Evolutionary conservation across 495 filamentous ascomycete genomes (phyloP).

Genomic region (Usnea hakonensis): DNA sequence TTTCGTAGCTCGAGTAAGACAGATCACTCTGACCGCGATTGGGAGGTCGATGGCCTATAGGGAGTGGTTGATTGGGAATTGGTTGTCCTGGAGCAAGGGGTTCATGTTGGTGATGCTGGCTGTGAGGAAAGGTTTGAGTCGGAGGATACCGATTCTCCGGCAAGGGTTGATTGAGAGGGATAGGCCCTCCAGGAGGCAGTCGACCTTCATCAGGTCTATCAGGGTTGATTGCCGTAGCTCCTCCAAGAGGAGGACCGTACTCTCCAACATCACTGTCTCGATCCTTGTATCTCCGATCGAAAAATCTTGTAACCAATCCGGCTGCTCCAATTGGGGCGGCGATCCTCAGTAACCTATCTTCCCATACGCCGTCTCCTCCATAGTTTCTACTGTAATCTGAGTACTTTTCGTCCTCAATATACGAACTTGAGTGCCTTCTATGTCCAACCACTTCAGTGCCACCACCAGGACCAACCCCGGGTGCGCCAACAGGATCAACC

Average conservation of each 20-base stretch:
- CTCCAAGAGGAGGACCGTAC: conserved; percentile 37
- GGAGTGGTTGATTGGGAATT: conserved; percentile 35
- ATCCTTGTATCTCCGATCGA: conserved; percentile 50
- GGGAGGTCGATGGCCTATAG: conserved; percentile 7
- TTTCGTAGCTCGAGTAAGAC: conserved; percentile 35
- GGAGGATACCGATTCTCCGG: not conserved
- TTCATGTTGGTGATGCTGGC: conserved; percentile 9
- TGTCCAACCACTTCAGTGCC: conserved; percentile 31
- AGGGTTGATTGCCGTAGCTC: conserved; percentile 15
- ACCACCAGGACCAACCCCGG: not conserved
- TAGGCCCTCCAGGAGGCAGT: conserved; percentile 29
- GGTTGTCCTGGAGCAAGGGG: conserved; percentile 34
- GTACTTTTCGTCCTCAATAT: conserved; percentile 29
- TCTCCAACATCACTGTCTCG: conserved; percentile 48
- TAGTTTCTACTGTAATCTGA: conserved; percentile 45
- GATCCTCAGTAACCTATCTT: conserved; percentile 57
- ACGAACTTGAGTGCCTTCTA: conserved; percentile 23
- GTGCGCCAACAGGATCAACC: conserved; percentile 13
- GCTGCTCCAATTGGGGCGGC: conserved; percentile 61
- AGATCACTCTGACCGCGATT: conserved; percentile 14
- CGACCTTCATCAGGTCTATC: conserved; percentile 11
- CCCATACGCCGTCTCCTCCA: conserved; percentile 59
- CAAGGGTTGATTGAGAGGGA: conserved; percentile 34
- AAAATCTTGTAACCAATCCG: conserved; percentile 55
- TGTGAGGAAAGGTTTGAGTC: conserved; percentile 6